A percentile compares a stretch with the other conserved stretches of the same genome.
These are phyloP conservation scores for Ustilago lituana DNA, from an alignment of 1,284 basidiomycete species.

Conservation along the genomic window DNA sequence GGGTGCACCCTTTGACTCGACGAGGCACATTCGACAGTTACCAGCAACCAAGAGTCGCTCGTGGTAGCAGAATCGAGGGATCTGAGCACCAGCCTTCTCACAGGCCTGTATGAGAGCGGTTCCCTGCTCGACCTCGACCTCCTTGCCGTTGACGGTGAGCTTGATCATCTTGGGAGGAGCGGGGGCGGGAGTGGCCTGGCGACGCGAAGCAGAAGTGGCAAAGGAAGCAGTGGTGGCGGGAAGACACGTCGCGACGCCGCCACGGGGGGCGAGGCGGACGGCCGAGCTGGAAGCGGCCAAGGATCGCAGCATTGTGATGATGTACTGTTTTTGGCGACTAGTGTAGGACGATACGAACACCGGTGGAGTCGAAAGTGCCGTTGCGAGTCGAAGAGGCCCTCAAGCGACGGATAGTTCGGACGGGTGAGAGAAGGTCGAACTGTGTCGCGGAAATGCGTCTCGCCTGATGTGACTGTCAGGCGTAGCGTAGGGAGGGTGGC, in stretches of 20 bases:
- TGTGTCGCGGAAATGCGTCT: constrained; percentile 8
- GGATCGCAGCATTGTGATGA: constrained; percentile 46
- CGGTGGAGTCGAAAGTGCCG: neutral
- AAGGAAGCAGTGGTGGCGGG: constrained; percentile 37
- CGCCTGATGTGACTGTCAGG: constrained; percentile 33
- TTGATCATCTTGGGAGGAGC: constrained; percentile 66
- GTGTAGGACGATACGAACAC: neutral
- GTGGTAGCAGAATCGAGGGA: constrained; percentile 85
- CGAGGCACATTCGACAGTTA: constrained; percentile 77
- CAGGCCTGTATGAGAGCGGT: constrained; percentile 91
- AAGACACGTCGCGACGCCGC: constrained; percentile 18
- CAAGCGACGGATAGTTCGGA: neutral
- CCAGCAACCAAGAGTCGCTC: constrained; percentile 72
- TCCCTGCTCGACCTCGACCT: constrained; percentile 65
- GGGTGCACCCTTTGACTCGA: constrained; percentile 91
- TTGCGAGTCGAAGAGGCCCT: neutral
- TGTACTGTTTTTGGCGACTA: neutral
- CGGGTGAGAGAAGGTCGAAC: constrained; percentile 9
- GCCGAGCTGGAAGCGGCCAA: constrained; percentile 46
- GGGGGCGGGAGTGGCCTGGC: constrained; percentile 57
- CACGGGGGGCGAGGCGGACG: constrained; percentile 32
- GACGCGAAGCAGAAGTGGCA: constrained; percentile 50
- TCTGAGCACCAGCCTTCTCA: constrained; percentile 68
- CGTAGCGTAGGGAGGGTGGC: constrained; percentile 8
- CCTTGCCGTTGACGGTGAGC: constrained; percentile 66